Evolutionary conservation across 257 asterid species (phyloP).

Genomic region (Anisodus tanguticus): DNA sequence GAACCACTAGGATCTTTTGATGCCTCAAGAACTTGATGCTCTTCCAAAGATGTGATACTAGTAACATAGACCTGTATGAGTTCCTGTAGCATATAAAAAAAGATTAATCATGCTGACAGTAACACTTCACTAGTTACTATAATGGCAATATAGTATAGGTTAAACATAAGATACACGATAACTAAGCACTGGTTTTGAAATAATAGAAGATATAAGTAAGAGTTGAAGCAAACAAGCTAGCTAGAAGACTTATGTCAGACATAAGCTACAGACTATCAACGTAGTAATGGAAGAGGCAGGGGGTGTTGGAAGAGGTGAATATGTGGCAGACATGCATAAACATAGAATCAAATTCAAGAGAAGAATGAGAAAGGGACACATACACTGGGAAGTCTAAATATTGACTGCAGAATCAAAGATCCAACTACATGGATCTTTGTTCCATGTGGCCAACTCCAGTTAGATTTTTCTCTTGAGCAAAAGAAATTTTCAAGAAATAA

Average conservation of each 20-base stretch:
- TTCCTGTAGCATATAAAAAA: constrained; percentile 52
- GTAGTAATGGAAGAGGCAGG: not conserved
- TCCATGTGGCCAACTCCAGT: constrained; percentile 85
- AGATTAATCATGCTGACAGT: not conserved
- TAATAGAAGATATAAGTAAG: not conserved
- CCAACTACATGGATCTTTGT: constrained; percentile 81
- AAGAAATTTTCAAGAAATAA: constrained; percentile 76
- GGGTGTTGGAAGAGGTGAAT: not conserved
- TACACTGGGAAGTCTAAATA: constrained; percentile 79
- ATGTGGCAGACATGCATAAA: not conserved
- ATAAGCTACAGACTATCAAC: not conserved
- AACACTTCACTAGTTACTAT: constrained; percentile 5
- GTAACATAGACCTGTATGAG: constrained; percentile 60
- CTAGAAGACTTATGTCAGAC: not conserved
- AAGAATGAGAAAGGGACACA: constrained; percentile 39
- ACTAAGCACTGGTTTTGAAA: not conserved
- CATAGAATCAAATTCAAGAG: constrained; percentile 5
- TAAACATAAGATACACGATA: not conserved
- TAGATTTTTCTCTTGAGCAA: constrained; percentile 57
- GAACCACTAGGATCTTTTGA: constrained; percentile 81
- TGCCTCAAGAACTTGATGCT: constrained; percentile 61
- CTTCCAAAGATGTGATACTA: constrained; percentile 80
- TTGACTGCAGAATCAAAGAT: constrained; percentile 81
- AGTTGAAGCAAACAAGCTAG: constrained; percentile 29
- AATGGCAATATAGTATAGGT: not conserved